Conservation (phyloP, 345 rosid genomes). For the Populus davidiana region DNA sequence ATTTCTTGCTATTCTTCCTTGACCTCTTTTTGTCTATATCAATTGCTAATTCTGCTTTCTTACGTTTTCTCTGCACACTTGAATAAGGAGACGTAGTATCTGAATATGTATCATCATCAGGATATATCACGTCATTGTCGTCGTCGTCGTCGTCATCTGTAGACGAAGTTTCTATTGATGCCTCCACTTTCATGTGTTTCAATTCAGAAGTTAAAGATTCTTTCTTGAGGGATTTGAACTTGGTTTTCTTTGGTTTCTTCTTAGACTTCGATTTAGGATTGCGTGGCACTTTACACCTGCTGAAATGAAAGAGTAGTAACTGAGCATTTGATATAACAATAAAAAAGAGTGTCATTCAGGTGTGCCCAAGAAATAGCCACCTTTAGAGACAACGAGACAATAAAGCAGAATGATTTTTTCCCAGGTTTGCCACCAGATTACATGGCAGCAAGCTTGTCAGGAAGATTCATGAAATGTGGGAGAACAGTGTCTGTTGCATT, state of each 20-base stretch:
- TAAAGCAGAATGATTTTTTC: neutral
- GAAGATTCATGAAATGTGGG: neutral
- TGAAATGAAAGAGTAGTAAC: constrained; percentile 9
- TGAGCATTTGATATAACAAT: neutral
- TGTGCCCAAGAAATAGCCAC: neutral
- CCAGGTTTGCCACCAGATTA: neutral
- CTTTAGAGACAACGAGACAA: constrained; percentile 3
- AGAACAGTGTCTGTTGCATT: neutral
- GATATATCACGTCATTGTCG: constrained; percentile 4
- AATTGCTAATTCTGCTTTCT: constrained; percentile 45
- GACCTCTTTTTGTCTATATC: constrained; percentile 51
- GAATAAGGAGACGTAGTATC: constrained; percentile 50
- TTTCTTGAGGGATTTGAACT: constrained; percentile 87
- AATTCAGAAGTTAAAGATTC: constrained; percentile 67
- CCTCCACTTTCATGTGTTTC: constrained; percentile 52
- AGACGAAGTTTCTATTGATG: constrained; percentile 42
- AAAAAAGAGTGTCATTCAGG: neutral
- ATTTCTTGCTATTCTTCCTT: constrained; percentile 77
- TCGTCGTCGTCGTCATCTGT: constrained; percentile 50
- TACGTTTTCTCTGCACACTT: constrained; percentile 53
- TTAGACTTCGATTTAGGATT: constrained; percentile 64
- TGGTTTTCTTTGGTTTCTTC: constrained; percentile 88
- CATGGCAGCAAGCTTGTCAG: neutral
- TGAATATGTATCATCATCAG: constrained; percentile 48
- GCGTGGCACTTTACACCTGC: constrained; percentile 56